phyloP scores from a whole-genome alignment of 495 filamentous ascomycete genomes.

The Chaetomium cochliodes region DNA sequence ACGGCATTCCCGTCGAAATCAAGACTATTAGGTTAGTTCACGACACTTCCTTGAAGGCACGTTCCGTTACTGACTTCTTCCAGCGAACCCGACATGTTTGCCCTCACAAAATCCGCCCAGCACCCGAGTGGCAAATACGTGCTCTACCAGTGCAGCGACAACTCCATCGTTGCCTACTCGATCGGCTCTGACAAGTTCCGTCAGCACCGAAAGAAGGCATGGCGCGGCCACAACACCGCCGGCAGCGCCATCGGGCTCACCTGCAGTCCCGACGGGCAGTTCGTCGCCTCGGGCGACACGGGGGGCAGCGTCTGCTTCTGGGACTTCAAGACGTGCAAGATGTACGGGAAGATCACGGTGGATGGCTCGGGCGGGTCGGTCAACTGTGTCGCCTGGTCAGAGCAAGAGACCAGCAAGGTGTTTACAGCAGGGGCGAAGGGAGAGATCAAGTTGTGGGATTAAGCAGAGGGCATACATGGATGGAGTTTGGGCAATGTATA shows the following conservation, averaged over 20 bases:
- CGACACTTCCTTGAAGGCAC: background rate
- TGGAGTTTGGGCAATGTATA: conserved; percentile 16
- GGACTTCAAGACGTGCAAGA: conserved; percentile 98
- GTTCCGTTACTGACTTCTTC: conserved; percentile 57
- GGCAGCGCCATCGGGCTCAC: conserved; percentile 90
- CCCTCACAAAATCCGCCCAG: conserved; percentile 72
- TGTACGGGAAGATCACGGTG: conserved; percentile 92
- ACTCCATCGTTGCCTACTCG: conserved; percentile 95
- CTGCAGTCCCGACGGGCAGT: conserved; percentile 86
- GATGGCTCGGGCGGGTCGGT: conserved; percentile 65
- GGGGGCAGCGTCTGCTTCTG: conserved; percentile 91
- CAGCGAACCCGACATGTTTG: conserved; percentile 95
- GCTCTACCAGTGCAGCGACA: conserved; percentile 87
- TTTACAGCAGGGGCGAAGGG: conserved; percentile 88
- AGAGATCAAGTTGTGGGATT: conserved; percentile 94
- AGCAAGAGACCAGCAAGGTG: conserved; percentile 91
- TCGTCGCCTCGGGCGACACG: conserved; percentile 78
- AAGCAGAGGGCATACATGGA: conserved; percentile 21
- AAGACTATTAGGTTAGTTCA: conserved; percentile 40
- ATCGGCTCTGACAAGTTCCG: conserved; percentile 82
- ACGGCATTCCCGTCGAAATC: conserved; percentile 82
- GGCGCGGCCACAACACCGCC: conserved; percentile 91
- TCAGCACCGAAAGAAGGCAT: conserved; percentile 94
- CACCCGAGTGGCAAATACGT: conserved; percentile 92
- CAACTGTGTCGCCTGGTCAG: conserved; percentile 85